These are phyloP conservation scores for Exophiala lecanii-corni DNA, from an alignment of 2,329 filamentous ascomycete genomes.

Conservation along the genomic window DNA sequence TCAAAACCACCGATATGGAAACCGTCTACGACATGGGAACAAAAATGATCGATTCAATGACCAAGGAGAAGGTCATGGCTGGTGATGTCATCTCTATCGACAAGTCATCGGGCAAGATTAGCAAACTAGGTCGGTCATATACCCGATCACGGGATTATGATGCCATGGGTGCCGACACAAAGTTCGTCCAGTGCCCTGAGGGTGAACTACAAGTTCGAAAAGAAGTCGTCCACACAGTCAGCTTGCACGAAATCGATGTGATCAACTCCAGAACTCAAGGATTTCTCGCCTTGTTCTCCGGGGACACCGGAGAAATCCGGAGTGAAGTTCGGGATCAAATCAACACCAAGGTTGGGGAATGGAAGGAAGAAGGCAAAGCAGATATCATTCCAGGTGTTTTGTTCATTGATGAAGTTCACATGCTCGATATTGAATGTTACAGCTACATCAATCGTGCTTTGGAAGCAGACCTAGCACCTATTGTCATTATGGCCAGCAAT, in stretches of 20 bases:
- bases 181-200: constrained; percentile 95
- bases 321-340: constrained; percentile 98
- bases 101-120: constrained; percentile 97
- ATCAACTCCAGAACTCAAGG: constrained; percentile 99
- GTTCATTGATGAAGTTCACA: constrained; percentile 98
- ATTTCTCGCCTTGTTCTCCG: constrained; percentile 93
- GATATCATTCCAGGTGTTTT: constrained; percentile 95
- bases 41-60: constrained; percentile 99
- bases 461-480: constrained; percentile 88
- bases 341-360: constrained; percentile 97
- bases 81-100: constrained; percentile 98
- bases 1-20: constrained; percentile 99
- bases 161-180: constrained; percentile 97
- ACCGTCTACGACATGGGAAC: constrained; percentile 99
- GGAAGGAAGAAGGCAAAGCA: constrained; percentile 99
- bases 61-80: constrained; percentile 97
- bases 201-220: constrained; percentile 96
- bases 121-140: constrained; percentile 91
- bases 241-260: constrained; percentile 95
- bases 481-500: constrained; percentile 99
- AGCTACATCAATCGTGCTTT: constrained; percentile 96
- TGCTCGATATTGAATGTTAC: constrained; percentile 99
- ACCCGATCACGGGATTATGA: constrained; percentile 96
- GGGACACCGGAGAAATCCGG: constrained; percentile 95
- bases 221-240: constrained; percentile 95